phyloP scores from a whole-genome alignment of 208 protist genomes.

The Angomonas deanei region DNA sequence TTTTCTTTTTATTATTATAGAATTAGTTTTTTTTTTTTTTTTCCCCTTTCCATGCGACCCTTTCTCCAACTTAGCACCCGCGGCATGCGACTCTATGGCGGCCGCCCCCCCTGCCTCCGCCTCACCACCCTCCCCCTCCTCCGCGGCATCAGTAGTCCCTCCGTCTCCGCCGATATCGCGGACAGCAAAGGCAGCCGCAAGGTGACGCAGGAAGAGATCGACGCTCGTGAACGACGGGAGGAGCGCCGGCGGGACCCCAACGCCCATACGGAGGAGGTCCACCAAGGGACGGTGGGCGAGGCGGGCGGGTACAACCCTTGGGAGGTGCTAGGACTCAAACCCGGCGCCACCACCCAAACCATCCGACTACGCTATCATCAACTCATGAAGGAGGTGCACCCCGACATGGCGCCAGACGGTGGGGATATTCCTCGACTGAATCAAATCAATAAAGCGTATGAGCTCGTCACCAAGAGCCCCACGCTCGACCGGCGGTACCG shows the following conservation, averaged over 20 bases:
- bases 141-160: constrained; percentile 29
- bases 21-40: too few relatives aligned
- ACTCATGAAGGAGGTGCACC: constrained; percentile 81
- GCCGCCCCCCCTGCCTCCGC: too few relatives aligned
- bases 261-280: constrained; percentile 23
- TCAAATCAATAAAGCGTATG: constrained; percentile 87
- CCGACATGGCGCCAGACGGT: constrained; percentile 65
- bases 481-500: constrained; percentile 84
- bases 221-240: constrained; percentile 28
- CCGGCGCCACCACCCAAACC: constrained; percentile 63
- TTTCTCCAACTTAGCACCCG: too few relatives aligned
- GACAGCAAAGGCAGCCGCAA: constrained; percentile 27
- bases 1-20: too few relatives aligned
- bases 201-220: constrained; percentile 49
- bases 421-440: constrained; percentile 80
- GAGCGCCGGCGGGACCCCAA: constrained; percentile 18
- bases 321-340: constrained; percentile 73
- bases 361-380: constrained; percentile 81
- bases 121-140: background rate
- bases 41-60: background rate
- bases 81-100: too few relatives aligned
- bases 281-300: constrained; percentile 3
- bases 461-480: constrained; percentile 84
- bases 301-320: constrained; percentile 81
- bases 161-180: constrained; percentile 64